These are phyloP conservation scores for Cladosporium oxysporum DNA, from an alignment of 2,329 filamentous ascomycete species.

Conservation along the genomic window DNA sequence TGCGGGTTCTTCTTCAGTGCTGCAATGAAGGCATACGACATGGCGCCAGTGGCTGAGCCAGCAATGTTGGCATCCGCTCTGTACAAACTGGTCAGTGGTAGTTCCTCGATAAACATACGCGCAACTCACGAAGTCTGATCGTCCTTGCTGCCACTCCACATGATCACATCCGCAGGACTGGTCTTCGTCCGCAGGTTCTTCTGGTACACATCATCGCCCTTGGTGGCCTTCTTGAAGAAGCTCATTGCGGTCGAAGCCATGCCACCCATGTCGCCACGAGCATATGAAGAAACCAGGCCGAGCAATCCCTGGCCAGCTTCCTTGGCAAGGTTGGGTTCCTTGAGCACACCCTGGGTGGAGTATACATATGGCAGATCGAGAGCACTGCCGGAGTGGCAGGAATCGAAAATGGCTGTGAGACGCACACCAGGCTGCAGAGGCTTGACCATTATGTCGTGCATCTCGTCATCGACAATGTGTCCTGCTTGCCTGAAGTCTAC, in stretches of 20 bases:
- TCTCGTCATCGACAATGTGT: slow-evolving; percentile 81
- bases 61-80: slow-evolving; percentile 89
- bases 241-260: slow-evolving; percentile 79
- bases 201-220: slow-evolving; percentile 76
- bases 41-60: slow-evolving; percentile 89
- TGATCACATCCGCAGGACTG: slow-evolving; percentile 90
- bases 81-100: slow-evolving; percentile 9
- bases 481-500: slow-evolving; percentile 78
- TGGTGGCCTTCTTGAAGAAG: slow-evolving; percentile 84
- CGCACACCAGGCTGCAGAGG: slow-evolving; percentile 81
- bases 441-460: slow-evolving; percentile 77
- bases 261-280: slow-evolving; percentile 77
- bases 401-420: slow-evolving; percentile 78
- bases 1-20: slow-evolving; percentile 89
- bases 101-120: background rate
- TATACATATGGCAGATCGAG: slow-evolving; percentile 79
- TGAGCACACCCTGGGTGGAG: slow-evolving; percentile 76
- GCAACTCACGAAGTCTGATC: slow-evolving; percentile 80
- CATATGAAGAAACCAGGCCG: slow-evolving; percentile 73
- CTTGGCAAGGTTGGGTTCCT: slow-evolving; percentile 79
- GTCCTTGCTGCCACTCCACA: slow-evolving; percentile 98
- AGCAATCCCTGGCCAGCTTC: slow-evolving; percentile 74
- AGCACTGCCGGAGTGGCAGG: slow-evolving; percentile 76
- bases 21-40: slow-evolving; percentile 96
- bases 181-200: slow-evolving; percentile 86